Conservation (phyloP, 768 basidiomycete genomes). For the Guyanaporus albipodus region DNA sequence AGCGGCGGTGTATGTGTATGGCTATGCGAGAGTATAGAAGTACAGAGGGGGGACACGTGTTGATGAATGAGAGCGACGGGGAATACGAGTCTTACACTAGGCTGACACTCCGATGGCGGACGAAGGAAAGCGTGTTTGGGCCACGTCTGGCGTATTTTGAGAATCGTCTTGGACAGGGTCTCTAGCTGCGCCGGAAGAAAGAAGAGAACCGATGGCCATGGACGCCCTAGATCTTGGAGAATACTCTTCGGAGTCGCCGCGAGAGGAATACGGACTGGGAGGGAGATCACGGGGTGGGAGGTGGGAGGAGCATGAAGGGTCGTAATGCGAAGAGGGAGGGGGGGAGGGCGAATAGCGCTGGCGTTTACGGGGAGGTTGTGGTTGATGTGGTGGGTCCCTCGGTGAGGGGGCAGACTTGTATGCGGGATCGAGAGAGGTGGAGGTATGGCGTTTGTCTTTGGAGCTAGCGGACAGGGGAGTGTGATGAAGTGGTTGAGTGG, state of each 20-base stretch:
- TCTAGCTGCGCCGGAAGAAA: constrained; percentile 43
- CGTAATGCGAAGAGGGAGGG: constrained; percentile 36
- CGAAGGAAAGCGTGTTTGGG: constrained; percentile 16
- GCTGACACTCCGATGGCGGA: constrained; percentile 22
- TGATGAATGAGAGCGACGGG: constrained; percentile 17
- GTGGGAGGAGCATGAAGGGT: constrained; percentile 29
- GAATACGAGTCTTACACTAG: constrained; percentile 6
- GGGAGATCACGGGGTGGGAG: constrained; percentile 50
- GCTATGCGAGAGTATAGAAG: constrained; percentile 21
- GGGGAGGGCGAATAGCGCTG: constrained; percentile 61
- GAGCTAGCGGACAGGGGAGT: constrained; percentile 35
- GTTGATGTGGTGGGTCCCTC: constrained; percentile 31
- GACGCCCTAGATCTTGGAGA: constrained; percentile 69
- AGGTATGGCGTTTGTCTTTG: constrained; percentile 19
- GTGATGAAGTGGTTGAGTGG: constrained; percentile 22
- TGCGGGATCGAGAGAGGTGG: constrained; percentile 15
- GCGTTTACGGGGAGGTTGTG: constrained; percentile 55
- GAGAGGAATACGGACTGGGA: constrained; percentile 70
- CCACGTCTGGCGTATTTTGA: constrained; percentile 18
- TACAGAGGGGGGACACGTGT: constrained; percentile 18
- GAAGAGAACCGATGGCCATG: constrained; percentile 77
- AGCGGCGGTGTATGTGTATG: constrained; percentile 15
- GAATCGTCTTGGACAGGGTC: constrained; percentile 27
- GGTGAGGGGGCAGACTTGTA: constrained; percentile 6
- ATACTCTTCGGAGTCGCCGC: constrained; percentile 63